These are phyloP conservation scores for Neurospora crassa DNA, from an alignment of 2,329 filamentous ascomycete genomes.

Conservation along the genomic window DNA sequence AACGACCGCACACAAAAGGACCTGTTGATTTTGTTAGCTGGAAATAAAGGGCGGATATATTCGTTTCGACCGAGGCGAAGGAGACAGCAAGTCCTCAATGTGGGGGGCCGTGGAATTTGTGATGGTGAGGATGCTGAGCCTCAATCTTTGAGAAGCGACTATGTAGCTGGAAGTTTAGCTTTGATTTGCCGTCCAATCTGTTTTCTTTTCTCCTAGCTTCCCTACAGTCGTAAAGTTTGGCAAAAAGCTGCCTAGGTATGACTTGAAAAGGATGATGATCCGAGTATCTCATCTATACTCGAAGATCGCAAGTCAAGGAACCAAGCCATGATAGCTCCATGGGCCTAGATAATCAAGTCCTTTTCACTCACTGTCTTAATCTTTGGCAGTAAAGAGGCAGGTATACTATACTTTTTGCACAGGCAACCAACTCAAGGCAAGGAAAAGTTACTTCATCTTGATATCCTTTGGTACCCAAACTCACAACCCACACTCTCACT, in stretches of 20 bases:
- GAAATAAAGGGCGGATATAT: neutral
- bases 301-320: neutral
- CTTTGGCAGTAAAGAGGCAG: neutral
- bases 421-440: neutral
- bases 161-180: neutral
- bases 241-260: neutral
- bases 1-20: neutral
- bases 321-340: neutral
- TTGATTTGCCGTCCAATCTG: neutral
- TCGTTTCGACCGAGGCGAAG: neutral
- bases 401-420: neutral
- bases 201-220: neutral
- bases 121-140: neutral
- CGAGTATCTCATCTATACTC: neutral
- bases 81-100: neutral
- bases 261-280: neutral
- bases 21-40: neutral
- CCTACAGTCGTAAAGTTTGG: neutral
- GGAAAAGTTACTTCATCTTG: neutral
- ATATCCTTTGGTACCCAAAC: neutral
- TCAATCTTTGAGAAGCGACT: neutral
- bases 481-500: neutral
- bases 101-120: neutral
- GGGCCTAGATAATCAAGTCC: neutral
- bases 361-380: no score